Conservation (phyloP, 345 rosid species). For the Eucalyptus curtisii region DNA sequence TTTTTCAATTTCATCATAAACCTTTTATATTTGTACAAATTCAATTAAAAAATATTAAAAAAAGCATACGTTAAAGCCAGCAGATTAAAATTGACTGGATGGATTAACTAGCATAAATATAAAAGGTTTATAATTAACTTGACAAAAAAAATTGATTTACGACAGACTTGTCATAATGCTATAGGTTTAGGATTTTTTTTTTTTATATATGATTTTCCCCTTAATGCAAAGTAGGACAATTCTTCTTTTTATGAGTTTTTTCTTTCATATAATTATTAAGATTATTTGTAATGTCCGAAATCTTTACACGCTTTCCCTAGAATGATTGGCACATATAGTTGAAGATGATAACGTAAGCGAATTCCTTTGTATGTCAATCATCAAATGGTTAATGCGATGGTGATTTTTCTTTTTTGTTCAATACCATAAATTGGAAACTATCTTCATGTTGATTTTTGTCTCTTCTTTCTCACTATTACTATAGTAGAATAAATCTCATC, state of each 20-base stretch:
- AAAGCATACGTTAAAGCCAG: rapidly evolving
- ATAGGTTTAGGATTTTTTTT: too few relatives aligned
- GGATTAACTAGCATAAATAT: rapidly evolving
- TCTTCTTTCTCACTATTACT: neutral
- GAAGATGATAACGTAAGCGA: neutral
- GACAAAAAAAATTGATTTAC: too few relatives aligned
- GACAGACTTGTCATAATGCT: neutral
- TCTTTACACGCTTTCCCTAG: neutral
- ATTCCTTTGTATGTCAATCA: neutral
- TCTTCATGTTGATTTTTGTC: neutral
- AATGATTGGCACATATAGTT: neutral
- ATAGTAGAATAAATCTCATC: neutral
- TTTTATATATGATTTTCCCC: too few relatives aligned
- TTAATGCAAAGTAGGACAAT: neutral
- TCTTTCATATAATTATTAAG: neutral
- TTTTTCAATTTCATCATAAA: too few relatives aligned
- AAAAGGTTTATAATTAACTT: rapidly evolving
- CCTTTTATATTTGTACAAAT: too few relatives aligned
- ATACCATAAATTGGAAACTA: neutral
- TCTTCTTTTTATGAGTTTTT: neutral
- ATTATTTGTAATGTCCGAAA: neutral
- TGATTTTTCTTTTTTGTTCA: neutral
- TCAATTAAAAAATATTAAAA: too few relatives aligned
- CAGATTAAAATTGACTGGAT: rapidly evolving
- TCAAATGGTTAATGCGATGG: neutral